Base-by-base conservation (phyloP, 2,329 filamentous ascomycete genomes). In the Cladosporium sp. region DNA sequence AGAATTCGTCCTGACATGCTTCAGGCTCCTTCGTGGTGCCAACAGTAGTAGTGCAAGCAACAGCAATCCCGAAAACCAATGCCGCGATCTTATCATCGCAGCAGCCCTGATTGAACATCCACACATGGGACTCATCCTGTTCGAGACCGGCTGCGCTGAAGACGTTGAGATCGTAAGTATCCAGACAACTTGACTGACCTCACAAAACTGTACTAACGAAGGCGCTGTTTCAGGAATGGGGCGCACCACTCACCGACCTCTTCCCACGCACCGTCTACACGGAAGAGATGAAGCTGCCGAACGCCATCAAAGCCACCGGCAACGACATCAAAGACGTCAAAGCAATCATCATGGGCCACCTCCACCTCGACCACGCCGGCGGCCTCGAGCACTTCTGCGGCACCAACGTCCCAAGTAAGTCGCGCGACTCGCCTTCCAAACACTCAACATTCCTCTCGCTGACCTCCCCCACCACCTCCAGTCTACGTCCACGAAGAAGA, bases 401-500 rank as follows among this genome's bases (percentile, higher is more conserved):
- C 43, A 70, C 64, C 13, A 62, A 63, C 10, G 58, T 70, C 6
- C 44, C 44, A 9, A 37, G 43, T 35, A n/a, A 22, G 43, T 3
- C 19, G n/a, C 31, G 16, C 28, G n/a, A 11, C 4, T 18, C 31
- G 10, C 18, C 19, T 4, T 14, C 19, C 38, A 9, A 10, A 41
- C 1, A 14, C n/a, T 16, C 38, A 43, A 11, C 16, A n/a, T 18
- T 18, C 16, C 16, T 18, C 16, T 18, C 16, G 9, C 43, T 45
- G 4, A 45, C 31, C 13, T 11, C 31, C 11, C 32, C n/a, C 14
- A 4, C 43, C 2, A 32, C 5, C 1, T 16, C 65, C 65, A 3
- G 63, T 71, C 49, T 68, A 68, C 50, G 66, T 67, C 28, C 68
- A 71, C 46, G 68, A 71, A 51, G 56, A 66, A 19, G 68, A 70